Conservation (phyloP, 1,139 yeast species). For the Suhomyces choctaworum region DNA sequence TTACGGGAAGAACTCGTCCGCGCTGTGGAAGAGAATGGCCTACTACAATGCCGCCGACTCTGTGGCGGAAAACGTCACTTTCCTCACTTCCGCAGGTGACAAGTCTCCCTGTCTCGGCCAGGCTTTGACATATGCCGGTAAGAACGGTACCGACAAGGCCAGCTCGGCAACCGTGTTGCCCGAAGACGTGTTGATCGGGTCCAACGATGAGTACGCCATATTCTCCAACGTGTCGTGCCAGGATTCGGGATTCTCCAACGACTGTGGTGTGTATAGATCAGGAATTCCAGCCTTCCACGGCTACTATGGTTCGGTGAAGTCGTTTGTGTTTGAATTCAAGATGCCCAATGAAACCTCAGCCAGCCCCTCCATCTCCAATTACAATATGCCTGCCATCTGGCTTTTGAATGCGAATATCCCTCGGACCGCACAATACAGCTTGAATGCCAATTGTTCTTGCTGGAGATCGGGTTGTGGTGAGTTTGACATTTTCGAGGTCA, state of each 20-base stretch:
- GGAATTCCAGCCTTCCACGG: conserved; percentile 94
- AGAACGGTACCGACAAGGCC: conserved; percentile 73
- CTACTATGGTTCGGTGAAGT: conserved; percentile 73
- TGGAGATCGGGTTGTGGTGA: conserved; percentile 98
- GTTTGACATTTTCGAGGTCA: conserved; percentile 80
- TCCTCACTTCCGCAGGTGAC: conserved; percentile 81
- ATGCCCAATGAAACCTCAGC: conserved; percentile 73
- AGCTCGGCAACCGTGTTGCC: conserved; percentile 59
- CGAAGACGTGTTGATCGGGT: conserved; percentile 58
- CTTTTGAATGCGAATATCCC: conserved; percentile 91
- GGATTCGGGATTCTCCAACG: conserved; percentile 45
- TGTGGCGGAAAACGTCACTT: conserved; percentile 64
- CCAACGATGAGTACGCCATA: conserved; percentile 77
- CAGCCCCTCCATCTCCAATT: conserved; percentile 45
- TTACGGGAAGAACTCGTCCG: conserved; percentile 36
- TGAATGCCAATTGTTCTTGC: conserved; percentile 81
- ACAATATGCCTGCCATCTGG: conserved; percentile 97
- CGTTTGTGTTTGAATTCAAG: conserved; percentile 84
- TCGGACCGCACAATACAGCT: conserved; percentile 78
- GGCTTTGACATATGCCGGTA: conserved; percentile 77
- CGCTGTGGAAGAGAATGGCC: conserved; percentile 74
- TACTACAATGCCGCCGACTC: conserved; percentile 60
- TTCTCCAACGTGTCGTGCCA: conserved; percentile 70
- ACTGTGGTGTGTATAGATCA: conserved; percentile 85
- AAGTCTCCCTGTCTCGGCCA: conserved; percentile 79